Evolutionary conservation across 2,329 filamentous ascomycete genomes (phyloP).

Genomic region (Hypoxylon sp.): DNA sequence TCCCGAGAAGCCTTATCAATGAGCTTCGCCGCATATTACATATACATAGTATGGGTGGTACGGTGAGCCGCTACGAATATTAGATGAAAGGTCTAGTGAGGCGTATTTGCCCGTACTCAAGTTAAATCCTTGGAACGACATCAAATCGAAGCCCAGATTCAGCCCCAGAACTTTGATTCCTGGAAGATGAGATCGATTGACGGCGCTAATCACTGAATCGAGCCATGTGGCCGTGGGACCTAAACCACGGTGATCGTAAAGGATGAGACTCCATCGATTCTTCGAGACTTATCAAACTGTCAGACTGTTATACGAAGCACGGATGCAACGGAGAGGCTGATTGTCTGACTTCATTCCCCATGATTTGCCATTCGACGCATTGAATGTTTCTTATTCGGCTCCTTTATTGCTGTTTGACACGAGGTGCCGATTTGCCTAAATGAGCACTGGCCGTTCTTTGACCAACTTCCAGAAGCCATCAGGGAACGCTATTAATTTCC

Average conservation of each 20-base stretch:
- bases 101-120: slow-evolving; percentile 1
- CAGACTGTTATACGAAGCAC: slow-evolving; percentile 26
- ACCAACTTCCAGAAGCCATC: slow-evolving; percentile 35
- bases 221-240: slow-evolving; percentile 16
- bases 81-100: slow-evolving; percentile 7
- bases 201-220: slow-evolving; percentile 10
- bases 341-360: slow-evolving; percentile 11
- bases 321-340: slow-evolving; percentile 4
- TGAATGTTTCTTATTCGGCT: slow-evolving; percentile 20
- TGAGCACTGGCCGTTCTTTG: slow-evolving; percentile 6
- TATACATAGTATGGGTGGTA: slow-evolving; percentile 10
- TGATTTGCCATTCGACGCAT: slow-evolving; percentile 8
- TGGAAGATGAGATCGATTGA: slow-evolving; percentile 35
- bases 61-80: background rate
- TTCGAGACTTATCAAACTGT: background rate
- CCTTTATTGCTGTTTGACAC: slow-evolving; percentile 24
- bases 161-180: slow-evolving; percentile 20
- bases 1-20: slow-evolving; percentile 18
- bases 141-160: slow-evolving; percentile 24
- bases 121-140: background rate
- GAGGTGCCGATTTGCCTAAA: slow-evolving; percentile 18
- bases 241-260: slow-evolving; percentile 23
- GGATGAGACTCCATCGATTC: background rate
- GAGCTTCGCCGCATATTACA: slow-evolving; percentile 20
- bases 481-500: slow-evolving; percentile 34